Evolutionary conservation across 2,329 filamentous ascomycete genomes (phyloP), one percentile per base, ranked within the genome.

Genomic region (Trichoderma guizhouense): DNA sequence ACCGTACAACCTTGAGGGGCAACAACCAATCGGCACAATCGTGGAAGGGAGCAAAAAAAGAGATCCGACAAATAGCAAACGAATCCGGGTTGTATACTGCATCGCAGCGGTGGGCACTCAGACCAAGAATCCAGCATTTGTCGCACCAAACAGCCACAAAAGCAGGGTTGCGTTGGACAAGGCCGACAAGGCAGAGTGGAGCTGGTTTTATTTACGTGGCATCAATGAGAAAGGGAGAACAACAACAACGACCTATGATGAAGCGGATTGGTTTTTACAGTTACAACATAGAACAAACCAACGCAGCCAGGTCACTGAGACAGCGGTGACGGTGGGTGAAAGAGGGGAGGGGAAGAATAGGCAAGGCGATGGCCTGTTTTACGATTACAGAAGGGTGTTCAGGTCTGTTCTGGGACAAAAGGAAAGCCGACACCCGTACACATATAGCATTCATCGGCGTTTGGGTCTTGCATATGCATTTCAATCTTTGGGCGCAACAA

Each of bases 391-490:
- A 43, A 43, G 24, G 64, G 64, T 67, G 53, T 8, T 67, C 24
- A 43, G 32, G 32, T 39, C 43, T 15, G 9, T 24, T 34, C 43
- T 30, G 39, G 15, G 39, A 43, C 32, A 14, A 21, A 5, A 58
- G 14, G 24, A 53, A 39, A 32, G 34, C 62, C 62, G 51, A 6
- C 39, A 53, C 28, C n/a, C 62, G 7, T 53, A 53, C 34, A 58
- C 7, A 58, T 30, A 58, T 43, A 58, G 55, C 66, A 69, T 61
- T 34, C 66, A 61, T 69, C 28, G 66, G 66, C 66, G 66, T 69
- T 69, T 69, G 55, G 66, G 55, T 60, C 55, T 69, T 47, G 66
- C 51, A 60, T 32, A 69, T 69, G 62, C 55, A 47, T 69, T 60
- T 69, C 53, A 39, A 69, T n/a, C 21, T n/a, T 61, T 69, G 24